Evolutionary conservation across 768 basidiomycete species (phyloP).

Genomic region (Termitomyces sp.): DNA sequence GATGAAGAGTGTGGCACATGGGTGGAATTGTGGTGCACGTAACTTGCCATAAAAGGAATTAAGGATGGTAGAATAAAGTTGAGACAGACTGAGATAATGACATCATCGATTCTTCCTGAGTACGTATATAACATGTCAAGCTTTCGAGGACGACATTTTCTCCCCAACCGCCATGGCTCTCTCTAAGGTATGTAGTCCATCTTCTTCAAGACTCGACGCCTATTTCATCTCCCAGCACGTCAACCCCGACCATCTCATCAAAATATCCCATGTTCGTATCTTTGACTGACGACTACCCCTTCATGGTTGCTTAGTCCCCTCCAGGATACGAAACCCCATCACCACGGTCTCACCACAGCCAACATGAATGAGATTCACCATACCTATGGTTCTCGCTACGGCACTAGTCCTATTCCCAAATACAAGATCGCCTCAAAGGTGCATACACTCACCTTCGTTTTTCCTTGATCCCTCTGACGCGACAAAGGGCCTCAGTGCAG

Average conservation of each 20-base stretch:
- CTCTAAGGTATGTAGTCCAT: slow-evolving; percentile 41
- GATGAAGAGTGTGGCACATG: slow-evolving; percentile 9
- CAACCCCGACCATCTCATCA: slow-evolving; percentile 64
- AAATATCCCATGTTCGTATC: slow-evolving; percentile 42
- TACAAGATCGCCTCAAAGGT: slow-evolving; percentile 59
- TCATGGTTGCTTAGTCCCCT: not conserved
- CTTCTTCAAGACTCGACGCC: not conserved
- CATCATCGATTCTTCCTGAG: not conserved
- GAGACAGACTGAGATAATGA: not conserved
- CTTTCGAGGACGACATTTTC: not conserved
- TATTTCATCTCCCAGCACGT: slow-evolving; percentile 44
- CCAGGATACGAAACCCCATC: slow-evolving; percentile 45
- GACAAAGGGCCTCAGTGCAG: slow-evolving; percentile 50
- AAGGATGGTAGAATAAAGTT: too few relatives aligned
- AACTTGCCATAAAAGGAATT: too few relatives aligned
- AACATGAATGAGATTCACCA: slow-evolving; percentile 31
- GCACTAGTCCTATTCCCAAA: slow-evolving; percentile 67
- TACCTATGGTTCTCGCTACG: slow-evolving; percentile 62
- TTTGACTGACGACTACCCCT: not conserved
- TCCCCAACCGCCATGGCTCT: slow-evolving; percentile 46
- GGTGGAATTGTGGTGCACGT: slow-evolving; percentile 13
- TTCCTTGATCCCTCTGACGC: not conserved
- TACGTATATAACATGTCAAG: not conserved
- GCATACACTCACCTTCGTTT: not conserved
- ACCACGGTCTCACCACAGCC: slow-evolving; percentile 31